Evolutionary conservation across 495 filamentous ascomycete species (phyloP).

Genomic region (Penicillium waksmanii): DNA sequence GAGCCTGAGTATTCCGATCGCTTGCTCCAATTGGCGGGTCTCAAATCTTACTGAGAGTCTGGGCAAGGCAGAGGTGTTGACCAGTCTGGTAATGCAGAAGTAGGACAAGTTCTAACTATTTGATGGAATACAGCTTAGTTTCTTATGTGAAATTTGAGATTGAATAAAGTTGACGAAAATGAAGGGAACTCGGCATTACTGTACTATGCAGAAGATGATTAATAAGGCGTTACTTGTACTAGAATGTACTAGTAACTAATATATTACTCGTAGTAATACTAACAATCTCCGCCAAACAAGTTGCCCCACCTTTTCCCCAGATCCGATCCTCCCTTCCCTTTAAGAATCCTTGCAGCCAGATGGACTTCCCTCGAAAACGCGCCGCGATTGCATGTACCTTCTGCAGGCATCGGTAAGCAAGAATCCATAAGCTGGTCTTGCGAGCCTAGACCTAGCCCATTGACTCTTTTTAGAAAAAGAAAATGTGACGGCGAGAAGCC

Average conservation of each 20-base stretch:
- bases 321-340: not conserved
- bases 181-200: too few species aligned
- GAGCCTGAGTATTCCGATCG: constrained; percentile 36
- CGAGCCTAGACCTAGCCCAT: not conserved
- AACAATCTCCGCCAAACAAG: not conserved
- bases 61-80: not conserved
- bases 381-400: constrained; percentile 27
- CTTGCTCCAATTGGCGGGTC: constrained; percentile 39
- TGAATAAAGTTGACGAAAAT: too few species aligned
- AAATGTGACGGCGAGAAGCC: constrained; percentile 28
- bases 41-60: constrained; percentile 31
- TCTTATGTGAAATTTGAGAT: too few species aligned
- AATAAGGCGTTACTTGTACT: not conserved
- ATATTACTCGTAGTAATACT: not conserved
- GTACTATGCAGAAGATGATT: not conserved
- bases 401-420: constrained; percentile 24
- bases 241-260: not conserved
- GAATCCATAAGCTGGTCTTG: not conserved
- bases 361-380: constrained; percentile 27
- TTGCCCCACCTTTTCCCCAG: constrained; percentile 7
- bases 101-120: too few species aligned
- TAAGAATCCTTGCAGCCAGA: not conserved
- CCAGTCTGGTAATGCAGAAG: too few species aligned
- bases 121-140: too few species aligned
- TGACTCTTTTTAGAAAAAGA: constrained; percentile 17